phyloP scores from a whole-genome alignment of 2,329 filamentous ascomycete species.

The Trichophyton verrucosum region DNA sequence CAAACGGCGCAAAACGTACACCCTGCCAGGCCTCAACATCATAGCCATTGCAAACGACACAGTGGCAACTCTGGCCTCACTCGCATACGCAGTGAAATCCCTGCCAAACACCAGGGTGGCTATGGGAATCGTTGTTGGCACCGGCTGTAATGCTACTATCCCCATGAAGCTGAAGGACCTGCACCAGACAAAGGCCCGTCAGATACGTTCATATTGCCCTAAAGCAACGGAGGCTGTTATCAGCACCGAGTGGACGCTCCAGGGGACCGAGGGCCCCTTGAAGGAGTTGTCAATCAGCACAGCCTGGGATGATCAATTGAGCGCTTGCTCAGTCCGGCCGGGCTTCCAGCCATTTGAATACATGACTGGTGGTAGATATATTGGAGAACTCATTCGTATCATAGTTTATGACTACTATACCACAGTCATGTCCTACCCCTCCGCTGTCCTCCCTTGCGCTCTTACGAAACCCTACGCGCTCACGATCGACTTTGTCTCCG shows the following conservation, averaged over 20 bases:
- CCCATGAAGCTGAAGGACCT: constrained; percentile 51
- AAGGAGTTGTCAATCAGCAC: constrained; percentile 50
- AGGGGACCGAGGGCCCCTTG: constrained; percentile 53
- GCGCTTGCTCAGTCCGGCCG: constrained; percentile 50
- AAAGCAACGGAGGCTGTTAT: constrained; percentile 52
- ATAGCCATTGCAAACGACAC: constrained; percentile 67
- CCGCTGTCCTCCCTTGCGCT: constrained; percentile 39
- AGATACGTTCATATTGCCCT: constrained; percentile 33
- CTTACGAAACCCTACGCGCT: constrained; percentile 46
- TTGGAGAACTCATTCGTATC: constrained; percentile 59
- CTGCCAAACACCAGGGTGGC: constrained; percentile 48
- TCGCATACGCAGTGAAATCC: constrained; percentile 55
- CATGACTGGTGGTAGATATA: constrained; percentile 61
- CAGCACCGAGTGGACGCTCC: constrained; percentile 71
- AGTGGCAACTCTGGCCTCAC: constrained; percentile 63
- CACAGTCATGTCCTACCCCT: constrained; percentile 27
- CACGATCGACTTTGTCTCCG: constrained; percentile 58
- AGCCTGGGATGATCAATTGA: constrained; percentile 54
- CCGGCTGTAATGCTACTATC: constrained; percentile 64
- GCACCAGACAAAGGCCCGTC: constrained; percentile 45
- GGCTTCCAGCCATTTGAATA: constrained; percentile 71
- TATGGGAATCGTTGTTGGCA: constrained; percentile 68
- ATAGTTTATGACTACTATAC: constrained; percentile 52
- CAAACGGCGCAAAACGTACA: constrained; percentile 21
- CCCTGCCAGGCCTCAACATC: constrained; percentile 52